Evolutionary conservation across 306 rosid species (phyloP).

Genomic region (Cucurbita ficifolia): DNA sequence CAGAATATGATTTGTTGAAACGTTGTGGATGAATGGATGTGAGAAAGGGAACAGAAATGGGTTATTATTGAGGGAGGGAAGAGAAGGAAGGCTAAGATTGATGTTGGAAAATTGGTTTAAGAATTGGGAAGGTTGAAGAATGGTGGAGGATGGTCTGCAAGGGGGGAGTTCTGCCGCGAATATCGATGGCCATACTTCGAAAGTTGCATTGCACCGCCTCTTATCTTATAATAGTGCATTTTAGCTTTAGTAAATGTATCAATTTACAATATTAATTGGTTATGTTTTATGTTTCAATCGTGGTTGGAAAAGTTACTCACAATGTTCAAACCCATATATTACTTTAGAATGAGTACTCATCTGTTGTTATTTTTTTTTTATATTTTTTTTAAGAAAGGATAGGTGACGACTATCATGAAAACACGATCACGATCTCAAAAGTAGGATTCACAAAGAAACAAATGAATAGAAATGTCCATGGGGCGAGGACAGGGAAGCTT

Average conservation of each 20-base stretch:
- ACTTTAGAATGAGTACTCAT: too few relatives aligned
- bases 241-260: background rate
- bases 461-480: too few relatives aligned
- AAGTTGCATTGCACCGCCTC: background rate
- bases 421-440: too few relatives aligned
- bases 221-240: background rate
- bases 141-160: background rate
- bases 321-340: too few relatives aligned
- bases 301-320: too few relatives aligned
- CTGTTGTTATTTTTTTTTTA: too few relatives aligned
- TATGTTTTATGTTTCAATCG: too few relatives aligned
- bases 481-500: too few relatives aligned
- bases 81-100: background rate
- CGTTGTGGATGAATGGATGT: background rate
- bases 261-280: too few relatives aligned
- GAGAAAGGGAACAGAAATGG: background rate
- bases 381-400: too few relatives aligned
- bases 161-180: background rate
- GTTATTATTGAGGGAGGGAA: background rate
- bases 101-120: background rate
- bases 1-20: background rate
- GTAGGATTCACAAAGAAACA: too few relatives aligned
- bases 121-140: background rate
- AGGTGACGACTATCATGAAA: too few relatives aligned
- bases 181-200: background rate